Conservation (phyloP, 2,329 filamentous ascomycete genomes). For the Lithohypha guttulata region DNA sequence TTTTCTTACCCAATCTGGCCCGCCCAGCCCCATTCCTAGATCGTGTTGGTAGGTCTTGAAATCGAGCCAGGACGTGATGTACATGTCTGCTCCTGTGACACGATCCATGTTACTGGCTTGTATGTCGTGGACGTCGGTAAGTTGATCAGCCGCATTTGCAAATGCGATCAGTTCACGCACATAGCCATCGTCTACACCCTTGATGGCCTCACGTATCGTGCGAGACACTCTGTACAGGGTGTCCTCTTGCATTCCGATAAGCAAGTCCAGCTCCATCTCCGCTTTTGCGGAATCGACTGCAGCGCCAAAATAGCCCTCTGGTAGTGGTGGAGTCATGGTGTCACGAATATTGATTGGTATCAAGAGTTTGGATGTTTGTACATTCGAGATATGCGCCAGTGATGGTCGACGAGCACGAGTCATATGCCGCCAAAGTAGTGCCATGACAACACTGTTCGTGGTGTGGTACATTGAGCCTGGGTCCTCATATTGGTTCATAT, state of each 20-base stretch:
- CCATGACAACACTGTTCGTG: constrained; percentile 15
- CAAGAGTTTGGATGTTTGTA: constrained; percentile 28
- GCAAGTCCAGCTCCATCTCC: constrained; percentile 19
- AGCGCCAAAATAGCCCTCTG: constrained; percentile 30
- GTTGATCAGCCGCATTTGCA: constrained; percentile 13
- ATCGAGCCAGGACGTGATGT: constrained; percentile 21
- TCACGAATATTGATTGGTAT: constrained; percentile 30
- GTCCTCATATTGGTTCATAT: neutral
- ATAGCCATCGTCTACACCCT: constrained; percentile 25
- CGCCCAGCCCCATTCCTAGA: constrained; percentile 19
- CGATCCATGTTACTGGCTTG: constrained; percentile 22
- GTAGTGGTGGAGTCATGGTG: constrained; percentile 28
- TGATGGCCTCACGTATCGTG: constrained; percentile 27
- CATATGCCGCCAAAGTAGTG: constrained; percentile 29
- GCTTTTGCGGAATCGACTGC: constrained; percentile 30
- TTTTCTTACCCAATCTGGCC: constrained; percentile 21
- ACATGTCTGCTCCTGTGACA: constrained; percentile 21
- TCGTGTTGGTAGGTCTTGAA: constrained; percentile 17
- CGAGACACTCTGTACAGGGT: constrained; percentile 28
- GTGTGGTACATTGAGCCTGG: neutral
- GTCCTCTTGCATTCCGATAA: constrained; percentile 18
- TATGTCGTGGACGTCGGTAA: constrained; percentile 18
- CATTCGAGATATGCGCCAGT: constrained; percentile 22
- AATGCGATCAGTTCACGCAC: constrained; percentile 20
- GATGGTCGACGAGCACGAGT: constrained; percentile 25